phyloP scores from a whole-genome alignment of 805 yeast species.

The Phaffomyces opuntiae region DNA sequence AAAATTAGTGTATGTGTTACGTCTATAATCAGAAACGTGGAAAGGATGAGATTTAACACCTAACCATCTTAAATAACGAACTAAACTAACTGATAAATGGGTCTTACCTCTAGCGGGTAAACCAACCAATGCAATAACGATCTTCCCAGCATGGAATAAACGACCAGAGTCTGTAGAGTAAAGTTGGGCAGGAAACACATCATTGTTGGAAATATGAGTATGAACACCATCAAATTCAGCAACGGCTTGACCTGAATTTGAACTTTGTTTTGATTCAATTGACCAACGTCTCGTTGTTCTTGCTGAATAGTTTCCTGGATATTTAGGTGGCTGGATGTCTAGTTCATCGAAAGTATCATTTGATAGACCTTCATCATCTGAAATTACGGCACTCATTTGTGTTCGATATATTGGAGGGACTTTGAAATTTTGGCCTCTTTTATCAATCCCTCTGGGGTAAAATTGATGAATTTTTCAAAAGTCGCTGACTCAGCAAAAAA shows the following conservation, averaged over 20 bases:
- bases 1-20: constrained; percentile 33
- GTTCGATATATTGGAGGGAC: background rate
- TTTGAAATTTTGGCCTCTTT: background rate
- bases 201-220: constrained; percentile 47
- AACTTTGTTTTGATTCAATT: constrained; percentile 8
- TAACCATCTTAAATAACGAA: constrained; percentile 90
- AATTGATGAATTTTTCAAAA: background rate
- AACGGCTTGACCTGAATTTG: constrained; percentile 9
- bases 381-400: constrained; percentile 26
- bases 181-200: constrained; percentile 85
- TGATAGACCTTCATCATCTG: constrained; percentile 22
- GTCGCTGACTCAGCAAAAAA: background rate
- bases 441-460: constrained; percentile 2
- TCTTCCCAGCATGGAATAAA: constrained; percentile 91
- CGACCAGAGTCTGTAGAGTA: constrained; percentile 91
- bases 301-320: constrained; percentile 49
- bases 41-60: constrained; percentile 91
- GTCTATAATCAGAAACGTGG: constrained; percentile 87
- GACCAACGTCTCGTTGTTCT: constrained; percentile 48
- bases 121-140: constrained; percentile 84
- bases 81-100: constrained; percentile 81
- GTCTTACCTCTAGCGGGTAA: constrained; percentile 96
- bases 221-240: constrained; percentile 64
- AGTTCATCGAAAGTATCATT: constrained; percentile 1
- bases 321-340: constrained; percentile 34